Evolutionary conservation across 2,329 filamentous ascomycete genomes (phyloP).

Genomic region (Elsinoe arachidis): DNA sequence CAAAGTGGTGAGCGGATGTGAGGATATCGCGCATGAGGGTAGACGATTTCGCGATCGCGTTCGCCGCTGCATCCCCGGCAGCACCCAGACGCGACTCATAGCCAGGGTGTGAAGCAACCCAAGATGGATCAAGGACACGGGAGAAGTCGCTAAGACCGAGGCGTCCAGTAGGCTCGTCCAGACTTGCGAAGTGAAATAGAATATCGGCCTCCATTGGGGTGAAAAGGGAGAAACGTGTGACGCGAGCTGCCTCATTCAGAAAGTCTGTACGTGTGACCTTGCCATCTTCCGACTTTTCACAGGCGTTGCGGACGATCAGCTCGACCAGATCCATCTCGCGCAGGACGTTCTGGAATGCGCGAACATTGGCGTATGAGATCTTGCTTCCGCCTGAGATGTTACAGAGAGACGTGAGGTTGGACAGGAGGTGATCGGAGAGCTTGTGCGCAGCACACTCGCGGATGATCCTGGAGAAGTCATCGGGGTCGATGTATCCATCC

Average conservation of each 20-base stretch:
- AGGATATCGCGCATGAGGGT: slow-evolving; percentile 55
- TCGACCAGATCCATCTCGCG: slow-evolving; percentile 97
- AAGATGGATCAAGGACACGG: slow-evolving; percentile 89
- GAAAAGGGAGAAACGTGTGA: slow-evolving; percentile 90
- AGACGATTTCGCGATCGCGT: slow-evolving; percentile 48
- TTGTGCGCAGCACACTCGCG: slow-evolving; percentile 88
- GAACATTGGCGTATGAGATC: slow-evolving; percentile 94
- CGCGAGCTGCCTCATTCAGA: slow-evolving; percentile 80
- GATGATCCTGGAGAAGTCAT: slow-evolving; percentile 96
- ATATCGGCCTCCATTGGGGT: slow-evolving; percentile 99
- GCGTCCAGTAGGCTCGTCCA: slow-evolving; percentile 80
- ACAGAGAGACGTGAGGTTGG: slow-evolving; percentile 85
- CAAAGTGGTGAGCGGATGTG: slow-evolving; percentile 84
- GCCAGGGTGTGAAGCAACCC: slow-evolving; percentile 52
- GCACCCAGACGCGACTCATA: slow-evolving; percentile 40
- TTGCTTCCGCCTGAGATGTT: slow-evolving; percentile 88
- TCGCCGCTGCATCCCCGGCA: slow-evolving; percentile 38
- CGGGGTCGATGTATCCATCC: slow-evolving; percentile 90
- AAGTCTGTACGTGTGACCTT: slow-evolving; percentile 94
- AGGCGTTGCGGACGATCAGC: slow-evolving; percentile 80
- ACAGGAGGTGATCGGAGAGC: slow-evolving; percentile 88
- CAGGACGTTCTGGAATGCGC: slow-evolving; percentile 96
- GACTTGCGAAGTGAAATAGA: slow-evolving; percentile 92
- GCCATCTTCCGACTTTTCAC: slow-evolving; percentile 72
- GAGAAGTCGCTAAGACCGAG: slow-evolving; percentile 78